Evolutionary conservation across 2,329 filamentous ascomycete genomes (phyloP), one percentile per base, ranked within the genome.

Genomic region (Verticillium nonalfalfae): DNA sequence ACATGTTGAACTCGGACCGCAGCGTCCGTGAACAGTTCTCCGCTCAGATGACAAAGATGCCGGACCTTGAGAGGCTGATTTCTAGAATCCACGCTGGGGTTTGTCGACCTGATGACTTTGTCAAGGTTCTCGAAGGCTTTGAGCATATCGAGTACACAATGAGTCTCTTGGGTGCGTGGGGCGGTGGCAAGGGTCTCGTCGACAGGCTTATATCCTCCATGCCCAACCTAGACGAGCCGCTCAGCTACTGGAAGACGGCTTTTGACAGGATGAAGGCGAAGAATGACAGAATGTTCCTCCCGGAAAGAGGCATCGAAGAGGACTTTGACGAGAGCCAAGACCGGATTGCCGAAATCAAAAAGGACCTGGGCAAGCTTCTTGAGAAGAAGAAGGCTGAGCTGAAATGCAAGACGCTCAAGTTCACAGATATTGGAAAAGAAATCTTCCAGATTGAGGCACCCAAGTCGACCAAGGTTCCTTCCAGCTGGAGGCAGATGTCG

Each of bases 71-170:
- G 74, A 85, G 95, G 45, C 83, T 98, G 56, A 96, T 98, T 60
- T 99, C 95, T 33, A 89, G 95, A 9, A 90, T 99, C 11, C 95
- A 99, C 70, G 95, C 95, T 1, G 91, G 91, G 0, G 87, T 87
- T n/a, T 97, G 93, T 77, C 91, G 88, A 70, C 85, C 93, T 0
- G 90, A 95, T 61, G 95, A 99, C 72, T 99, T 99, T 73, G 87
- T 98, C 56, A 90, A 88, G 57, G 94, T 98, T 0, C 81, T 99
- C 0, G 93, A 98, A 73, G 95, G 95, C 0, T 99, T 97, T 68
- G 95, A 98, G 77, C 94, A 97, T 75, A 98, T 99, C 56, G 93
- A 97, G 65, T 95, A 97, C 73, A 96, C 93, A 1, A 91, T 97
- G 83, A 85, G 86, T 59, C 81, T 98, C 26, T 82, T 98, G 1